A percentile compares a stretch with the other conserved stretches of the same genome.
phyloP scores from a whole-genome alignment of 352 stramenopile genomes.

The Phytophthora rubi region DNA sequence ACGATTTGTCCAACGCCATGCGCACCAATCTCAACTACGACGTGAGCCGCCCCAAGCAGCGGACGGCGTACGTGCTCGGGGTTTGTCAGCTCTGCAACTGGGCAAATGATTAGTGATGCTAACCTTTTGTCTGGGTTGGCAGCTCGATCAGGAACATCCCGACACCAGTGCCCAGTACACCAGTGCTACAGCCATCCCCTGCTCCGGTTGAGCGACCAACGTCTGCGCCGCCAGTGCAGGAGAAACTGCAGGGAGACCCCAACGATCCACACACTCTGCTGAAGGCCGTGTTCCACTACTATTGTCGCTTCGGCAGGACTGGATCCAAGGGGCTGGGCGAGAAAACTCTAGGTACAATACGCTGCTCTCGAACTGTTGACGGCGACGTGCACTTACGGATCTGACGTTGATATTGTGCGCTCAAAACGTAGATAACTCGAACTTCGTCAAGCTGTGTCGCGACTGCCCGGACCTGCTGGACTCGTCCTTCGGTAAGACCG shows the following conservation, averaged over 20 bases:
- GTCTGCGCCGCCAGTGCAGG: slow-evolving; percentile 29
- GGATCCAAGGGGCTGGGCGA: slow-evolving; percentile 65
- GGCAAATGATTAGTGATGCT: slow-evolving; percentile 1
- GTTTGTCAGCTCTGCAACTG: background rate
- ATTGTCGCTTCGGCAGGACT: slow-evolving; percentile 85
- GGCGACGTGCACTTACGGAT: background rate
- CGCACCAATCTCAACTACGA: slow-evolving; percentile 63
- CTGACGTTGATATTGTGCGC: background rate
- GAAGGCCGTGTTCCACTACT: slow-evolving; percentile 86
- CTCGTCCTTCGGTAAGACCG: slow-evolving; percentile 62
- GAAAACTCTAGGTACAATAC: slow-evolving; percentile 64
- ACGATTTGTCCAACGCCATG: slow-evolving; percentile 63
- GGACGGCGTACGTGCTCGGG: slow-evolving; percentile 40
- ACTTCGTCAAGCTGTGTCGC: slow-evolving; percentile 88
- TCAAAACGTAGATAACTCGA: slow-evolving; percentile 65
- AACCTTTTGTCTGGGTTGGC: slow-evolving; percentile 6
- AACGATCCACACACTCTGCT: slow-evolving; percentile 86
- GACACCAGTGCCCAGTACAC: slow-evolving; percentile 8
- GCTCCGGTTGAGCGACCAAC: slow-evolving; percentile 18
- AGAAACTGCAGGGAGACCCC: slow-evolving; percentile 62
- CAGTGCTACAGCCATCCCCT: slow-evolving; percentile 10
- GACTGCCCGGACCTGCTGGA: slow-evolving; percentile 75
- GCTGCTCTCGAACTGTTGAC: background rate
- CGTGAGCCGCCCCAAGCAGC: slow-evolving; percentile 54
- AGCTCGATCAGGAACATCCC: slow-evolving; percentile 15